Base-by-base conservation (phyloP, 2,329 filamentous ascomycete genomes). In the Phoma sp. region DNA sequence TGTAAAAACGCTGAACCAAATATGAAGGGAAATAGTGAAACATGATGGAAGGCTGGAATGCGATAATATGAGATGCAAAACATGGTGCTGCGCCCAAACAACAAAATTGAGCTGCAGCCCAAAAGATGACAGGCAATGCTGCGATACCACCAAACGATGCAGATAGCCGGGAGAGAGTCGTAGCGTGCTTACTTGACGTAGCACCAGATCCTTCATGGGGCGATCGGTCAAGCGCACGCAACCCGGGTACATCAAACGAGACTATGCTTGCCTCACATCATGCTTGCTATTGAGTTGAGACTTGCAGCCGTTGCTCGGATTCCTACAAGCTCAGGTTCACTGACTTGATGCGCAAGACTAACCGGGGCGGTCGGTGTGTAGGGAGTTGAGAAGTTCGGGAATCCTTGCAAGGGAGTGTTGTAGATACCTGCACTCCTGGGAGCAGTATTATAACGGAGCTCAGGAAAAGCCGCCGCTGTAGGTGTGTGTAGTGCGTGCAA, bases 311-410 rank as follows among this genome's bases (percentile, higher is more conserved):
- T 64, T 6, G 67, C 63, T 33, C 69, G 66, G 14, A 75, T 67
- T 13, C 71, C 70, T 5, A 73, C 68, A 11, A 74, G 57, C 41
- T 75, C 71, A 7, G 72, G 71, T 49, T 74, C 70, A 14, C 66
- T 71, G 29, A 73, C 65, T 45, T 67, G 64, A 47, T 70, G 67
- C 32, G 65, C 57, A 13, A 67, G 53, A n/a, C 52, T 60, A 4
- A 54, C 36, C 4, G 33, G 4, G 18, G 42, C 53, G 24, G 60
- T 52, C 50, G 59, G 47, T 6, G 57, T 52, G n/a, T 59, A 62
- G 7, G 47, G 24, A 3, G 50, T 57, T 14, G 66, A 65, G 40
- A 67, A 66, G 22, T 57, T 66, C 13, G 62, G 58, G 7, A 68
- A 57, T 9, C 58, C 54, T 58, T 71, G 72, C 25, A 74, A 56